A percentile compares a stretch with the other conserved stretches of the same genome.
These are phyloP conservation scores for Mortierella sp. DNA, from an alignment of 371 early-diverging fungal species.

Conservation along the genomic window DNA sequence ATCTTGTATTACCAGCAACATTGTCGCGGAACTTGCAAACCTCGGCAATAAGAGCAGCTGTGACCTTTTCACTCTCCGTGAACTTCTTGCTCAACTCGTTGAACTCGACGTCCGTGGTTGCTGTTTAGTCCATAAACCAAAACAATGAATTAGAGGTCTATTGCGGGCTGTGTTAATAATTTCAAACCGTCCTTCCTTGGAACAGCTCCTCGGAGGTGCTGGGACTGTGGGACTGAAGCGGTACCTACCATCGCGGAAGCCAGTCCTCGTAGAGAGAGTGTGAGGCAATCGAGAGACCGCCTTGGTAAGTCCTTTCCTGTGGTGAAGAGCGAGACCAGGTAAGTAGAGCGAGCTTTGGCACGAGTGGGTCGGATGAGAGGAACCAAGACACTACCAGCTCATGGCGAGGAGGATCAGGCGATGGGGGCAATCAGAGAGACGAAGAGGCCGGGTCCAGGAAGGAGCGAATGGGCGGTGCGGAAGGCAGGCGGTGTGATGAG, in stretches of 20 bases:
- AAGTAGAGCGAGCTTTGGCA: not conserved
- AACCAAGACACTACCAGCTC: conserved; percentile 15
- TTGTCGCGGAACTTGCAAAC: conserved; percentile 82
- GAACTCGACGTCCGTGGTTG: conserved; percentile 79
- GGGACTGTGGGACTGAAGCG: not conserved
- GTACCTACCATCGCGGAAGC: conserved; percentile 45
- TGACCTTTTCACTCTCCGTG: conserved; percentile 65
- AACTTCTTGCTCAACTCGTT: conserved; percentile 70
- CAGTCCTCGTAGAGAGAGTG: conserved; percentile 48
- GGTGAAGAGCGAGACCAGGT: not conserved
- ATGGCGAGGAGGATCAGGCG: not conserved
- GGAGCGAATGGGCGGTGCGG: no score
- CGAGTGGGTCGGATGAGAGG: not conserved
- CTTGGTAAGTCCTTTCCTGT: conserved; percentile 53
- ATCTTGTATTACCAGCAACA: conserved; percentile 61
- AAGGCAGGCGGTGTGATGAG: no score
- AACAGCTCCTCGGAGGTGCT: not conserved
- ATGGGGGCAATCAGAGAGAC: no score
- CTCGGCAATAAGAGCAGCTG: conserved; percentile 69
- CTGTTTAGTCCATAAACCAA: conserved; percentile 34
- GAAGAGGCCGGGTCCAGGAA: no score
- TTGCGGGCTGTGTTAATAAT: conserved; percentile 5
- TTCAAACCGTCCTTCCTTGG: not conserved
- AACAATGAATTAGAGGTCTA: not conserved
- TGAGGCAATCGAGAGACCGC: conserved; percentile 51